Percentiles rank a stretch among this genome's conserved stretches.
Conservation (phyloP, 352 stramenopile genomes). For the Globisporangium uncinulatum region DNA sequence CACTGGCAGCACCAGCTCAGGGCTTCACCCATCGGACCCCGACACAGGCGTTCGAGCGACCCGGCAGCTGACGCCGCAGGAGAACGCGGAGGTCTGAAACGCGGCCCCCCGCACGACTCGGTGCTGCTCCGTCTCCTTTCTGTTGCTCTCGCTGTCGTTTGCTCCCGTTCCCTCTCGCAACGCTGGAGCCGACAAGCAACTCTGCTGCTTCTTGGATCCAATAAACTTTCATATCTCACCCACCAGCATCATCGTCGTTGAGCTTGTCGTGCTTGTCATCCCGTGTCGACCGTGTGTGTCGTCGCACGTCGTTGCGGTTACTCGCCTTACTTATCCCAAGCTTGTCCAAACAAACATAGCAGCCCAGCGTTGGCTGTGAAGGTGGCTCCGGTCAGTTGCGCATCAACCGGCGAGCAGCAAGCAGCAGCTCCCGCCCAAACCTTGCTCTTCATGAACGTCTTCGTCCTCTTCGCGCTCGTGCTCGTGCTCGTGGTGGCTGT, state of each 20-base stretch:
- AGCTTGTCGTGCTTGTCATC: background rate
- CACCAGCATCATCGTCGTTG: background rate
- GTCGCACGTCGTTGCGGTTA: background rate
- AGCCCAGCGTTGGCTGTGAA: no score
- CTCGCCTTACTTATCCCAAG: no score
- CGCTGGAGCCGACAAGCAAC: background rate
- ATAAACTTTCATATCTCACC: background rate
- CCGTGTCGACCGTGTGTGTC: background rate
- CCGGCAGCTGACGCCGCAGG: constrained; percentile 1
- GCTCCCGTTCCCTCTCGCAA: background rate
- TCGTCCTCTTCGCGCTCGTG: constrained; percentile 26
- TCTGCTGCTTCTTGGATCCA: background rate
- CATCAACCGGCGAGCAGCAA: background rate
- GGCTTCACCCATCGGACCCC: background rate
- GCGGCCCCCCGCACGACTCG: constrained; percentile 1
- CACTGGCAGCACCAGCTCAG: background rate
- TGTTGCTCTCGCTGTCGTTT: background rate
- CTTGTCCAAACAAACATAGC: no score
- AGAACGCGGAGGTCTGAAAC: constrained; percentile 16
- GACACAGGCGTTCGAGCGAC: background rate
- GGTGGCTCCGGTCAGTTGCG: background rate
- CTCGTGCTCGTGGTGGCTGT: constrained; percentile 17
- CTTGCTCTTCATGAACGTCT: constrained; percentile 1
- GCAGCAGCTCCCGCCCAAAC: background rate
- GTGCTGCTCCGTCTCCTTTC: background rate